Evolutionary conservation across 352 stramenopile species (phyloP).

Genomic region (Phytophthora niederhauseri): DNA sequence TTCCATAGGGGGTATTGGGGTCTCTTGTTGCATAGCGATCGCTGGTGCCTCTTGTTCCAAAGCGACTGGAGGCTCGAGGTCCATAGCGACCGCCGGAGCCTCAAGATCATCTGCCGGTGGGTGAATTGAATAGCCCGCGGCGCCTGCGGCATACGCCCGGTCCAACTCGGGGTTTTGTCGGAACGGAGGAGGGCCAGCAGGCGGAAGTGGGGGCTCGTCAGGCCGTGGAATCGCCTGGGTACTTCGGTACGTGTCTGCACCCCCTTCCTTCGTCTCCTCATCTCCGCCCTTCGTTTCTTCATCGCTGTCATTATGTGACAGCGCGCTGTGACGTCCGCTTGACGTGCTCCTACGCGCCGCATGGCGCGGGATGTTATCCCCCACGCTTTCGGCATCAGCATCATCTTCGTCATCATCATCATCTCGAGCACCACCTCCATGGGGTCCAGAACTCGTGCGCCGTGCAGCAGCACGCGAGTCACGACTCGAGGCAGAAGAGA

Average conservation of each 20-base stretch:
- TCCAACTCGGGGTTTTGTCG: slow-evolving; percentile 42
- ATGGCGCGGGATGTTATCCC: slow-evolving; percentile 22
- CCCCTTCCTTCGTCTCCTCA: slow-evolving; percentile 6
- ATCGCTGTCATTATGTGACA: slow-evolving; percentile 31
- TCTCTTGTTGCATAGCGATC: slow-evolving; percentile 9
- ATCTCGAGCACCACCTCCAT: slow-evolving; percentile 15
- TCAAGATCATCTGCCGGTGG: slow-evolving; percentile 36
- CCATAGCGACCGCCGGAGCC: slow-evolving; percentile 15
- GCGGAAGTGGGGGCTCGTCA: slow-evolving; percentile 33
- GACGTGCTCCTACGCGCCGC: slow-evolving; percentile 39
- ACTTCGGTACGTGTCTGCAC: background rate
- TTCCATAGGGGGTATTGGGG: slow-evolving; percentile 17
- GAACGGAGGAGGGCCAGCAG: slow-evolving; percentile 32
- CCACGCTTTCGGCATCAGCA: slow-evolving; percentile 24
- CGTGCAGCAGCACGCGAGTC: slow-evolving; percentile 22
- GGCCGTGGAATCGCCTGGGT: background rate
- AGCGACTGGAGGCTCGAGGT: background rate
- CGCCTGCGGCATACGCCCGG: slow-evolving; percentile 19
- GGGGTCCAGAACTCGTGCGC: slow-evolving; percentile 15
- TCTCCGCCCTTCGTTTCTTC: slow-evolving; percentile 31
- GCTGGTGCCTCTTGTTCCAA: slow-evolving; percentile 30
- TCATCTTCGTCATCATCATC: slow-evolving; percentile 24
- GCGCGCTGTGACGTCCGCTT: slow-evolving; percentile 31
- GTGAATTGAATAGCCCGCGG: slow-evolving; percentile 35
- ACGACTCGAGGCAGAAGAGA: slow-evolving; percentile 25